phyloP scores from a whole-genome alignment of 2,329 filamentous ascomycete genomes.

The Sclerotinia trifoliorum region DNA sequence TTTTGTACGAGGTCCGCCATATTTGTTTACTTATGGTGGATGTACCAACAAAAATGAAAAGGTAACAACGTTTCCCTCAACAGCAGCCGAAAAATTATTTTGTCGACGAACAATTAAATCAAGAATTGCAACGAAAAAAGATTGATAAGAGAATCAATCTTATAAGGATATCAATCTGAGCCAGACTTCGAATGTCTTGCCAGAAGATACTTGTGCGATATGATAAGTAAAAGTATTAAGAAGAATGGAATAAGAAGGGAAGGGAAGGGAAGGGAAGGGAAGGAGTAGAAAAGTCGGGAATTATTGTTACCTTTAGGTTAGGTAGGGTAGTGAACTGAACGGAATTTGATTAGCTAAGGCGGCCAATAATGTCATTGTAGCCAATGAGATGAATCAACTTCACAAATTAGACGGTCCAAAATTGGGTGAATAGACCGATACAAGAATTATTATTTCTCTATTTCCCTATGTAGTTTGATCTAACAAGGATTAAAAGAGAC shows the following conservation, averaged over 20 bases:
- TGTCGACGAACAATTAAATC: neutral
- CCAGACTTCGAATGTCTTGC: neutral
- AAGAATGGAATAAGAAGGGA: neutral
- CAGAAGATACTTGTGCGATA: neutral
- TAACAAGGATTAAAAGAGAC: neutral
- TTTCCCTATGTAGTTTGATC: neutral
- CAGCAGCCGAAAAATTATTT: neutral
- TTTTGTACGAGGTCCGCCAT: conserved; percentile 30
- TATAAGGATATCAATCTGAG: neutral
- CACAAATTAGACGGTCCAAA: neutral
- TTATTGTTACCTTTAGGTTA: neutral
- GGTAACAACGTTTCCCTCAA: neutral
- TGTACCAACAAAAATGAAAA: neutral
- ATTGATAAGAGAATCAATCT: neutral
- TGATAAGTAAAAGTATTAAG: neutral
- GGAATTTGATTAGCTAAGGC: conserved; percentile 10
- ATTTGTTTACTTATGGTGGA: neutral
- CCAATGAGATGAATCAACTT: neutral
- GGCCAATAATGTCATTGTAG: neutral
- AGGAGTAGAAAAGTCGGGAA: neutral
- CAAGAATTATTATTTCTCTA: neutral
- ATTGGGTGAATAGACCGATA: conserved; percentile 4
- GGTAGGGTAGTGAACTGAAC: too few species aligned
- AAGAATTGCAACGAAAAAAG: neutral
- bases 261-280: neutral